These are phyloP conservation scores for Solanum lignicaule DNA, from an alignment of 257 asterid species.

Conservation along the genomic window DNA sequence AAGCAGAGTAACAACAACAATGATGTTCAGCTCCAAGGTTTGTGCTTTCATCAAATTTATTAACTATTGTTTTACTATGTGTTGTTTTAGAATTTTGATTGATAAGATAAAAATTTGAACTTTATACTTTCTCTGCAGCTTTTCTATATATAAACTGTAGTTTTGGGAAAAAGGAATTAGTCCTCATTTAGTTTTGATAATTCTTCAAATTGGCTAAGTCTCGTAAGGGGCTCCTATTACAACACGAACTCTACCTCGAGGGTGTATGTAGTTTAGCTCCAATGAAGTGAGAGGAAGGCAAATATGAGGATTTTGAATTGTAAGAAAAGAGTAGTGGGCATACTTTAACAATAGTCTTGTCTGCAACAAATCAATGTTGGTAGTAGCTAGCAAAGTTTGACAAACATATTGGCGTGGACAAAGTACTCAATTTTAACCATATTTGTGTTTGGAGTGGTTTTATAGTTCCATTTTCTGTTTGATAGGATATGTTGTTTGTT, in stretches of 20 bases:
- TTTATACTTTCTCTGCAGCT: background rate
- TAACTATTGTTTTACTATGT: background rate
- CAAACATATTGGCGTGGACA: background rate
- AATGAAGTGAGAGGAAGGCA: too few species aligned
- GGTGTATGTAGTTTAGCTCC: too few species aligned
- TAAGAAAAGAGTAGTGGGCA: background rate
- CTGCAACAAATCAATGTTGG: background rate
- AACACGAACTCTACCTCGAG: too few species aligned
- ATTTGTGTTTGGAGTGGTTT: background rate
- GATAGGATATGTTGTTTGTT: background rate
- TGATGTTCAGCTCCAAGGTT: slow-evolving; percentile 48
- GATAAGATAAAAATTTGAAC: background rate
- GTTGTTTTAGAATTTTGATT: background rate
- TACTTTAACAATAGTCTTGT: background rate
- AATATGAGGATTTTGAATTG: background rate
- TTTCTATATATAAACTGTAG: background rate
- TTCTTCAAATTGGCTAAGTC: too few species aligned
- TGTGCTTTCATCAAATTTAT: background rate
- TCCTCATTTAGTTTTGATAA: background rate
- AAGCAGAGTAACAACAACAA: slow-evolving; percentile 18
- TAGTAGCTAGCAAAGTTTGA: background rate
- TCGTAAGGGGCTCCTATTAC: too few species aligned
- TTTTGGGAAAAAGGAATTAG: background rate
- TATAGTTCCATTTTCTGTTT: background rate
- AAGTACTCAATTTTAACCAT: background rate